phyloP scores from a whole-genome alignment of 768 basidiomycete genomes.

The Suillus fuscotomentosus region DNA sequence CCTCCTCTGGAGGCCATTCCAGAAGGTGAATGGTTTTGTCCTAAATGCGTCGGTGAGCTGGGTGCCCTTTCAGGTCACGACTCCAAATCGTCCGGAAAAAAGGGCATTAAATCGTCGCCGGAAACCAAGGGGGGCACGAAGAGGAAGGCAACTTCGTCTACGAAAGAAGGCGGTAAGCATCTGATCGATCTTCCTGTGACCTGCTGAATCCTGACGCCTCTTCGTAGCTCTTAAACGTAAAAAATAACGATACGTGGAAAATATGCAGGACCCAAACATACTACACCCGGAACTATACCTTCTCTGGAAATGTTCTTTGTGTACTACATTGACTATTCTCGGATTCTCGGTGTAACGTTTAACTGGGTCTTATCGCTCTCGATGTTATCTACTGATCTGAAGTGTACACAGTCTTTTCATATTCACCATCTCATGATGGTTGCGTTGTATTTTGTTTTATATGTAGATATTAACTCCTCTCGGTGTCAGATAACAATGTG shows the following conservation, averaged over 20 bases:
- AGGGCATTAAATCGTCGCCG: slow-evolving; percentile 18
- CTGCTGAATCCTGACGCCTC: slow-evolving; percentile 18
- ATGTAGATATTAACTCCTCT: background rate
- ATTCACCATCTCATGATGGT: background rate
- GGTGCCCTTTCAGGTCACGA: slow-evolving; percentile 37
- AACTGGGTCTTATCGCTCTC: background rate
- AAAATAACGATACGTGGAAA: background rate
- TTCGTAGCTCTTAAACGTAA: slow-evolving; percentile 3
- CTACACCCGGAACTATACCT: slow-evolving; percentile 2
- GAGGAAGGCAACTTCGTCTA: slow-evolving; percentile 43
- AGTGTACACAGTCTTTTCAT: background rate
- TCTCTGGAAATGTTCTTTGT: background rate
- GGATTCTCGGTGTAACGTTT: background rate
- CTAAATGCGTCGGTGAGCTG: slow-evolving; percentile 61
- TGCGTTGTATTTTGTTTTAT: background rate
- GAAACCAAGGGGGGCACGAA: slow-evolving; percentile 34
- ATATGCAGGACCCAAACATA: background rate
- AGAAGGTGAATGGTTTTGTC: slow-evolving; percentile 93
- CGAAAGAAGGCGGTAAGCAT: slow-evolving; percentile 37
- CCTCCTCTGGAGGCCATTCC: slow-evolving; percentile 79
- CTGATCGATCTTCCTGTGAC: slow-evolving; percentile 12
- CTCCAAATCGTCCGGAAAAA: slow-evolving; percentile 12
- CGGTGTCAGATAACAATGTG: background rate
- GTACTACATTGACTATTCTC: background rate
- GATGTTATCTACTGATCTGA: background rate